Evolutionary conservation across 805 yeast species (phyloP), one percentile per base, ranked within the genome.

Genomic region (Wickerhamomyces subpelliculosus): DNA sequence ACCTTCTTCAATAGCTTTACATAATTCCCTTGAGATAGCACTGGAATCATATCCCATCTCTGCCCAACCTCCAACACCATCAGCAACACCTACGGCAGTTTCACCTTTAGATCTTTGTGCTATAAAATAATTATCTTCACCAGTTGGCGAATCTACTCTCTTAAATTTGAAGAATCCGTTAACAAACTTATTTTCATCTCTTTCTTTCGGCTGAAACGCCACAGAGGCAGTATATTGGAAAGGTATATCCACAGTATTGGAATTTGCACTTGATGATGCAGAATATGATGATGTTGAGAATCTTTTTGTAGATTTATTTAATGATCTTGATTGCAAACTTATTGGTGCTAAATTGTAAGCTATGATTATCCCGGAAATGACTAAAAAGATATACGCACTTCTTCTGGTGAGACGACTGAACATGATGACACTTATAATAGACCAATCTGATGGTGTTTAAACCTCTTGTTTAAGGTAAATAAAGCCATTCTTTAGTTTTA

Each of bases 21-120:
- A 82, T 28, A 90, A 62, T 49, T 85, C 93, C 48, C 94, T 70
- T 29, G 93, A 80, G 42, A 90, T 84, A 8, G 90, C 90, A 41
- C 87, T 74, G 2, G 96, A 84, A 57, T 90, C 96, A 51, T 78
- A 83, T 0, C 97, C 97, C 34, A 84, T 80, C 43, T 85, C 93
- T 2, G 84, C 75, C 97, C 97, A 90, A 4, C 97, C 97, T 13
- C 97, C 97, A 4, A 93, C 97, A 12, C 98, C 98, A 62, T 90
- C 98, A 6, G 96, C 83, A 4, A 84, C 93, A 18, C 90, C 94
- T n/a, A 79, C 69, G 5, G 82, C 74, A 0, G 80, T 44, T 1
- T 49, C 44, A 4, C 46, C 40, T 22, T 62, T 62, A 13, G 18
- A 23, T 30, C 24, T 39, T 18, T 59, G 59, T 8, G 75, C 68